Evolutionary conservation across 176 grass and related monocot genomes (phyloP).

Genomic region (Typha latifolia): DNA sequence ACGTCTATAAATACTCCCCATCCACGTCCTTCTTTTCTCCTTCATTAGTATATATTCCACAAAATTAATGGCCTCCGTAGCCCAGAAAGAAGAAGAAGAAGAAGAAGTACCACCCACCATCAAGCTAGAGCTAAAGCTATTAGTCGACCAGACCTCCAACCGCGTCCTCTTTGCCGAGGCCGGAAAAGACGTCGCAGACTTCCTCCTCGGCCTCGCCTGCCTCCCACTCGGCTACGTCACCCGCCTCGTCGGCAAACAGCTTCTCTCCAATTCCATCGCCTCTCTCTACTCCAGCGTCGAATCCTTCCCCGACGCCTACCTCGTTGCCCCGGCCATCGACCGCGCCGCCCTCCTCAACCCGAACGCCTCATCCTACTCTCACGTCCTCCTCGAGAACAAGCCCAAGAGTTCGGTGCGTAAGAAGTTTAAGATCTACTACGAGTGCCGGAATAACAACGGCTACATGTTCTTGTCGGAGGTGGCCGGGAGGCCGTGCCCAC

Average conservation of each 20-base stretch:
- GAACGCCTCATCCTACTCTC: constrained; percentile 13
- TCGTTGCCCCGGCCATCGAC: constrained; percentile 7
- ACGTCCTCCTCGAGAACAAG: constrained; percentile 5
- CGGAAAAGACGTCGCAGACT: too few relatives aligned
- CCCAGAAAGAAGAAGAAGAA: too few relatives aligned
- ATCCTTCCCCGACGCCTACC: constrained; percentile 31
- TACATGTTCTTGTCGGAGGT: constrained; percentile 27
- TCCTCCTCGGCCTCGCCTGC: background rate
- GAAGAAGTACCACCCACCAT: background rate
- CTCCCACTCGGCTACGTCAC: constrained; percentile 41
- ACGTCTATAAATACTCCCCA: too few relatives aligned
- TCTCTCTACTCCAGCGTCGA: constrained; percentile 37
- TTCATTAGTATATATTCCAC: too few relatives aligned
- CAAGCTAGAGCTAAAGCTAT: constrained; percentile 12
- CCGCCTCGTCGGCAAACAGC: constrained; percentile 24
- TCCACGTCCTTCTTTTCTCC: too few relatives aligned
- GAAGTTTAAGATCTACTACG: background rate
- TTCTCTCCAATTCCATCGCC: background rate
- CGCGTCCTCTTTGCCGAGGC: too few relatives aligned
- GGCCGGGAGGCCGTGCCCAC: constrained; percentile 21
- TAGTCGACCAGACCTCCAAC: too few relatives aligned
- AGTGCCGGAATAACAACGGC: background rate
- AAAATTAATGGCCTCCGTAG: too few relatives aligned
- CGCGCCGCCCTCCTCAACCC: constrained; percentile 38
- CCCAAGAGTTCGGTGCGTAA: too few relatives aligned